A percentile compares a stretch with the other conserved stretches of the same genome.
Evolutionary conservation across 768 basidiomycete genomes (phyloP).

Genomic region (Termitomyces sp.): DNA sequence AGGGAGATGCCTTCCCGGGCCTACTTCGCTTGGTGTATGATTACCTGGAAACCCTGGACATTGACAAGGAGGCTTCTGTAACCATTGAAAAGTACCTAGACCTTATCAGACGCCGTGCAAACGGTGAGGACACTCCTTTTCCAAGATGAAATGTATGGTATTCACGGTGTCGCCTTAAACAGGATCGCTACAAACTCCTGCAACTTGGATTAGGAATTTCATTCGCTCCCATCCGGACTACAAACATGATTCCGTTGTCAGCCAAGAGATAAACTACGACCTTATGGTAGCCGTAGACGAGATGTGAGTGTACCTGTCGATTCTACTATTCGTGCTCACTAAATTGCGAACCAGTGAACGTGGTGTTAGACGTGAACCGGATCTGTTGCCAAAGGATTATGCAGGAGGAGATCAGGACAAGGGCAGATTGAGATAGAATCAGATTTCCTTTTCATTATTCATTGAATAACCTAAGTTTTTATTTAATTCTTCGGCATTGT

Average conservation of each 20-base stretch:
- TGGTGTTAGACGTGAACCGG: constrained; percentile 57
- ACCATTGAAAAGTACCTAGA: constrained; percentile 78
- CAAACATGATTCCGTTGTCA: constrained; percentile 89
- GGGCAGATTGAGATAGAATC: constrained; percentile 34
- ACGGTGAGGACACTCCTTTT: constrained; percentile 50
- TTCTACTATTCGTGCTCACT: background rate
- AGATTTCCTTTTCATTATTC: constrained; percentile 1
- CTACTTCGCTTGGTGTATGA: constrained; percentile 76
- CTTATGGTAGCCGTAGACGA: constrained; percentile 86
- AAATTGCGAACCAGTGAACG: constrained; percentile 48
- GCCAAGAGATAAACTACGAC: constrained; percentile 91
- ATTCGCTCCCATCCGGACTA: constrained; percentile 90
- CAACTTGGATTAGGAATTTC: constrained; percentile 92
- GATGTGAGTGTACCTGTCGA: constrained; percentile 59
- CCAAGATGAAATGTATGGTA: constrained; percentile 1
- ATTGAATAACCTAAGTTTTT: background rate
- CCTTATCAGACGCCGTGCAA: constrained; percentile 72
- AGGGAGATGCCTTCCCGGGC: constrained; percentile 73
- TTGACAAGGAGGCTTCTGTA: constrained; percentile 53
- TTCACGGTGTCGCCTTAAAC: background rate
- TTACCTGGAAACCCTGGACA: constrained; percentile 85
- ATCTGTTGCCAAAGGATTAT: constrained; percentile 63
- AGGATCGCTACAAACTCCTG: constrained; percentile 84
- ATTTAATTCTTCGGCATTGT: constrained; percentile 16
- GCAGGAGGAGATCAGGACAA: constrained; percentile 43